Percentiles rank a stretch among this genome's conserved stretches.
Conservation (phyloP, 805 yeast genomes). For the Komagataella mondaviorum region DNA sequence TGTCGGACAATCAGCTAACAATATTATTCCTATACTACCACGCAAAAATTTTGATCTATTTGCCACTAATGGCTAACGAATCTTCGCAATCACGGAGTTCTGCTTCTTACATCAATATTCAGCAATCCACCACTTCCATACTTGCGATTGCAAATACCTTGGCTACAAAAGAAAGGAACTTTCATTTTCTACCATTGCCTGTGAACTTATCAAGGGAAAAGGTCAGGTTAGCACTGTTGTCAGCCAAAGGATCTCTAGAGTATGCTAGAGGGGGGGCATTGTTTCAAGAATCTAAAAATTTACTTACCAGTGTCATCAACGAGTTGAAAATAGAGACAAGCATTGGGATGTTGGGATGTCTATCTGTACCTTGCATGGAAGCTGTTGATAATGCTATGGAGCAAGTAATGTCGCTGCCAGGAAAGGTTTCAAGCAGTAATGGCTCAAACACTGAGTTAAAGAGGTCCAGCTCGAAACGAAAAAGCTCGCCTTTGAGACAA, state of each 20-base stretch:
- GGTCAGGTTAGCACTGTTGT: conserved; percentile 48
- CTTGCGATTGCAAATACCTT: conserved; percentile 29
- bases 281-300: conserved; percentile 51
- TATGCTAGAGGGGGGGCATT: conserved; percentile 76
- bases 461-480: background rate
- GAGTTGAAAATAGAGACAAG: conserved; percentile 38
- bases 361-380: conserved; percentile 42
- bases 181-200: conserved; percentile 45
- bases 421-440: conserved; percentile 5
- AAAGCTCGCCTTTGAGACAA: background rate
- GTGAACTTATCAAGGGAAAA: conserved; percentile 47
- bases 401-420: conserved; percentile 43
- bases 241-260: conserved; percentile 68
- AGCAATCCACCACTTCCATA: conserved; percentile 53
- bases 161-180: conserved; percentile 21
- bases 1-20: conserved; percentile 33
- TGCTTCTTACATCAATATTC: conserved; percentile 51
- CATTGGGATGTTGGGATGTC: conserved; percentile 44
- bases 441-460: background rate
- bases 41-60: conserved; percentile 48
- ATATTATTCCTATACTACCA: conserved; percentile 47
- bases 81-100: conserved; percentile 24
- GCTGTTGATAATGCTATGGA: conserved; percentile 47
- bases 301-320: conserved; percentile 35
- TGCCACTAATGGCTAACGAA: conserved; percentile 43